Evolutionary conservation across 208 protist species (phyloP).

Genomic region (Crithidia mellificae): DNA sequence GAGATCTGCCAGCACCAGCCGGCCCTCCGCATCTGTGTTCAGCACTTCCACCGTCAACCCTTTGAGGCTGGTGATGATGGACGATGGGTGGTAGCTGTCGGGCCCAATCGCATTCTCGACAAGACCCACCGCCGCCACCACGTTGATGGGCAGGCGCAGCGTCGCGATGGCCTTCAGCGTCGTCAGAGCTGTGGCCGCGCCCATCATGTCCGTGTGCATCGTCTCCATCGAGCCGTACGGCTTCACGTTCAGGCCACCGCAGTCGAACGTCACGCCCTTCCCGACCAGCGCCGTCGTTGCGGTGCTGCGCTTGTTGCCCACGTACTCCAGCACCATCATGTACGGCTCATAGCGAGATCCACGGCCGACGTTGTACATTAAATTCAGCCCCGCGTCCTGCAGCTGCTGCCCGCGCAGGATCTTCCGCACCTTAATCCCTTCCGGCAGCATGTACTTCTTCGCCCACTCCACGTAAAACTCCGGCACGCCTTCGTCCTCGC

Average conservation of each 20-base stretch:
- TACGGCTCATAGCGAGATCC: conserved; percentile 68
- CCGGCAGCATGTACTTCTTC: conserved; percentile 40
- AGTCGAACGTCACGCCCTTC: conserved; percentile 93
- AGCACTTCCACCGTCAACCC: conserved; percentile 88
- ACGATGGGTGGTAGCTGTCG: conserved; percentile 76
- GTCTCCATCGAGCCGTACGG: conserved; percentile 89
- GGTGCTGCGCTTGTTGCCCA: conserved; percentile 51
- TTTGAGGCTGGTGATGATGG: conserved; percentile 80
- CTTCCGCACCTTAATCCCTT: conserved; percentile 61
- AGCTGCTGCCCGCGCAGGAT: conserved; percentile 62
- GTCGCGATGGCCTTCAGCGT: conserved; percentile 70
- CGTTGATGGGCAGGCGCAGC: conserved; percentile 73
- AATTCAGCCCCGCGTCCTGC: conserved; percentile 52
- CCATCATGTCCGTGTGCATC: conserved; percentile 95
- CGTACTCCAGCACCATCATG: conserved; percentile 84
- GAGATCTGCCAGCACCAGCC: conserved; percentile 89
- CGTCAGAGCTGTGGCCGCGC: conserved; percentile 79
- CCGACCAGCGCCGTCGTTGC: conserved; percentile 73
- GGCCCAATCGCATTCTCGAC: conserved; percentile 89
- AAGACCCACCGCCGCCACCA: conserved; percentile 77
- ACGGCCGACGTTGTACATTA: conserved; percentile 86
- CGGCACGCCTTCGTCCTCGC: conserved; percentile 80
- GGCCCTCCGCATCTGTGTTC: conserved; percentile 93
- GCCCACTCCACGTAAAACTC: conserved; percentile 81
- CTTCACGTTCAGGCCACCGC: conserved; percentile 90